Evolutionary conservation across 495 filamentous ascomycete species (phyloP).

Genomic region (Parathielavia hyrcaniae): DNA sequence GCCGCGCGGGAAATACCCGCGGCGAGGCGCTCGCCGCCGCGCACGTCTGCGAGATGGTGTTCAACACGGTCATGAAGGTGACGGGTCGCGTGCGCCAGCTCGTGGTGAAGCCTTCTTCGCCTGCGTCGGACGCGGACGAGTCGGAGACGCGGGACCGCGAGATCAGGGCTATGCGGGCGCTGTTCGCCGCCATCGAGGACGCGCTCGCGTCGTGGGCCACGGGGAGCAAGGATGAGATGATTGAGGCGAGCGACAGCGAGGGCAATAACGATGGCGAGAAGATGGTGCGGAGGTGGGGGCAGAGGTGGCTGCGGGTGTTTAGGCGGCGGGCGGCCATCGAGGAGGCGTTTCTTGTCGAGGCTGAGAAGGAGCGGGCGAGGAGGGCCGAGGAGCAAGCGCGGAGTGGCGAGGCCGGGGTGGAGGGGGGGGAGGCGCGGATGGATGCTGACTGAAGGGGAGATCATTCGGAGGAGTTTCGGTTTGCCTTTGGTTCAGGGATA

Average conservation of each 20-base stretch:
- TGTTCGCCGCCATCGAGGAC: constrained; percentile 80
- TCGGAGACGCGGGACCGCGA: constrained; percentile 57
- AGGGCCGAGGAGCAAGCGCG: neutral
- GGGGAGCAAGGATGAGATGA: constrained; percentile 65
- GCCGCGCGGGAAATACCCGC: constrained; percentile 42
- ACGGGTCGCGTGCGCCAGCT: constrained; percentile 84
- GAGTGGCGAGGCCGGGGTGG: neutral
- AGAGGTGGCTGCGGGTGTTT: constrained; percentile 81
- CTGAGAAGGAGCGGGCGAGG: constrained; percentile 26
- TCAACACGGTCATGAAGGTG: constrained; percentile 84
- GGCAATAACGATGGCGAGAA: constrained; percentile 51
- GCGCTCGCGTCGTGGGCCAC: constrained; percentile 63
- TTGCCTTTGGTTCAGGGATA: too few species aligned
- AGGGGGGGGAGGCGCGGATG: neutral
- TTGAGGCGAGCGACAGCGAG: constrained; percentile 46
- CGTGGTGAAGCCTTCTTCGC: constrained; percentile 44
- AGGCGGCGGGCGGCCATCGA: constrained; percentile 75
- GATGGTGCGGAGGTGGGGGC: constrained; percentile 73
- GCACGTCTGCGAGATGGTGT: constrained; percentile 83
- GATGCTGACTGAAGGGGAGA: neutral
- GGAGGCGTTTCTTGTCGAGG: constrained; percentile 55
- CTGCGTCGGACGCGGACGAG: constrained; percentile 12
- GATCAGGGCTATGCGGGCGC: constrained; percentile 61
- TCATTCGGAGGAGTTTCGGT: neutral
- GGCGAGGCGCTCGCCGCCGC: constrained; percentile 64